Evolutionary conservation across 2,329 filamentous ascomycete genomes (phyloP).

Genomic region (Cercospora citrullina): DNA sequence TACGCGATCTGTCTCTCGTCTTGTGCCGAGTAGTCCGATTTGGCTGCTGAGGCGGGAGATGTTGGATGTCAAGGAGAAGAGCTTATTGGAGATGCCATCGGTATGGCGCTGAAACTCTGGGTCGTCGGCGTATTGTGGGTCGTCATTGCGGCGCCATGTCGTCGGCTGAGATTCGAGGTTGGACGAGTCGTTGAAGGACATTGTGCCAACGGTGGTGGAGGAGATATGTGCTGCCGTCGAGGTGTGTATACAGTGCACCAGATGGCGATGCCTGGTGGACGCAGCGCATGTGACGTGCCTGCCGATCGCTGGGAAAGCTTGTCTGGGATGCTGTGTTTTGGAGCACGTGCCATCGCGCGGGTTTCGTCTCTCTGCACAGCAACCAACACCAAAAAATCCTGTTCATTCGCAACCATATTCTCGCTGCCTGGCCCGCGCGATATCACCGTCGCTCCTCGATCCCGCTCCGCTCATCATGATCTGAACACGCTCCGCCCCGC

Average conservation of each 20-base stretch:
- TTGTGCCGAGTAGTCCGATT: slow-evolving; percentile 81
- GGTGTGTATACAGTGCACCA: neutral
- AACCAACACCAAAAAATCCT: slow-evolving; percentile 1
- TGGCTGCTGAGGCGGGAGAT: slow-evolving; percentile 83
- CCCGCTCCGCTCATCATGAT: neutral
- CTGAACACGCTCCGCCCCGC: neutral
- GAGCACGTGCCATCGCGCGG: slow-evolving; percentile 5
- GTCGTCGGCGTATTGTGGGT: slow-evolving; percentile 80
- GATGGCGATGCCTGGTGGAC: slow-evolving; percentile 2
- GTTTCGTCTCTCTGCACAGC: slow-evolving; percentile 3
- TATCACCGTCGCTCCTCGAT: neutral
- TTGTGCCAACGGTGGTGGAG: slow-evolving; percentile 42
- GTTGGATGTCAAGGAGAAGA: slow-evolving; percentile 86
- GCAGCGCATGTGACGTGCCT: slow-evolving; percentile 16
- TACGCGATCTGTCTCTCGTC: slow-evolving; percentile 85
- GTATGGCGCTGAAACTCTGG: slow-evolving; percentile 86
- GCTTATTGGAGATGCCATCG: slow-evolving; percentile 78
- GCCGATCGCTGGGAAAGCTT: slow-evolving; percentile 6
- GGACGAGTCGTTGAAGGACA: slow-evolving; percentile 90
- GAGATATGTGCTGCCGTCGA: neutral
- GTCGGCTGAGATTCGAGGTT: slow-evolving; percentile 78
- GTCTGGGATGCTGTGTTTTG: neutral
- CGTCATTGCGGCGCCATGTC: slow-evolving; percentile 65
- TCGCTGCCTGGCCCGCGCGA: neutral
- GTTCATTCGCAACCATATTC: neutral